Percentiles rank a stretch among this genome's conserved stretches.
These are phyloP conservation scores for Lactarius hatsudake DNA, from an alignment of 768 basidiomycete species.

Conservation along the genomic window DNA sequence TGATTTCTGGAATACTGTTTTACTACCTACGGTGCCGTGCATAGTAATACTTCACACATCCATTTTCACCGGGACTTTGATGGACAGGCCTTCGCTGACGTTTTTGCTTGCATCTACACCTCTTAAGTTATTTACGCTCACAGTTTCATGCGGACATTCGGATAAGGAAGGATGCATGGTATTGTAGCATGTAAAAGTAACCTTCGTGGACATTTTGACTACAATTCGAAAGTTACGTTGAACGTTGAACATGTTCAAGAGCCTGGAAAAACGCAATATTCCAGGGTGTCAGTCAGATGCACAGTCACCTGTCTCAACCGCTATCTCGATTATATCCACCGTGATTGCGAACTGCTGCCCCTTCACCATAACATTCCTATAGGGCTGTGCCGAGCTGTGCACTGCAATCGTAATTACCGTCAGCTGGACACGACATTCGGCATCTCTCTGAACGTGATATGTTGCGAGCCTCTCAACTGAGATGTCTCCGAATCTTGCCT, in stretches of 20 bases:
- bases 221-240: too few species aligned
- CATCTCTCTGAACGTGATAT: too few species aligned
- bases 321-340: neutral
- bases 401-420: neutral
- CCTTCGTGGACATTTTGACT: too few species aligned
- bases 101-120: neutral
- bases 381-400: neutral
- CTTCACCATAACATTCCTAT: neutral
- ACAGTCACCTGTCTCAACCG: neutral
- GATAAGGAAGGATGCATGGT: neutral
- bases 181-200: neutral
- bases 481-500: neutral
- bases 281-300: neutral
- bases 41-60: neutral
- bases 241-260: too few species aligned
- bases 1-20: neutral
- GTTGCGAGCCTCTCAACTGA: neutral
- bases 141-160: neutral
- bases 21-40: neutral
- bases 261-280: neutral
- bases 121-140: neutral
- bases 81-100: neutral
- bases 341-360: neutral
- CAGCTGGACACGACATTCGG: neutral
- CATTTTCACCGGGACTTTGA: neutral